Evolutionary conservation across 169 alveolate genomes (phyloP), one percentile per base, ranked within the genome.

Genomic region (Babesia caballi): DNA sequence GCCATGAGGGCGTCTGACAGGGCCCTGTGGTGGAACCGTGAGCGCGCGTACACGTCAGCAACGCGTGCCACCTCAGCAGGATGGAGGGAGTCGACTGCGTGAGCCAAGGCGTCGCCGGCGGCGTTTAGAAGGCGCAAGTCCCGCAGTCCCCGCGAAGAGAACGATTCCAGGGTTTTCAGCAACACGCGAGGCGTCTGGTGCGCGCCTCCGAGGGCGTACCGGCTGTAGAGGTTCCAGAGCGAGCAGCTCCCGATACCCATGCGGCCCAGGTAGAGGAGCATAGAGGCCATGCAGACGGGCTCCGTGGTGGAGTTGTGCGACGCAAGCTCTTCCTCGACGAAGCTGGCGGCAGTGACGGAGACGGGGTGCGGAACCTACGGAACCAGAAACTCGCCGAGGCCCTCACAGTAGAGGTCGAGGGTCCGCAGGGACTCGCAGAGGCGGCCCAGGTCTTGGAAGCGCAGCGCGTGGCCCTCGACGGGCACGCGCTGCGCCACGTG

Each of bases 351-450:
- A 19, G 19, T 60, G 38, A 8, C 21, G 32, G 9, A 33, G 9
- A 11, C 15, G 33, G 4, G 5, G n/a, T 4, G 4, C 2, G 30
- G 33, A 23, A 63, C 75, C 21, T 61, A 72, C 83, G 66, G 12
- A 17, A 54, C 23, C 8, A 77, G 25, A 23, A 77, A 57, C 30
- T 23, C 33, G 14, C 82, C 85, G n/a, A 77, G 33, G 35, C 50
- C 81, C 40, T 67, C 50, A 52, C 76, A 40, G 56, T 77, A 77
- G 21, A 77, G 56, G 21, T 77, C 71, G 5, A 67, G 57, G n/a
- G 36, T 14, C 4, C 61, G 49, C 3, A 77, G 40, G 4, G 85
- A 42, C 51, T 68, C 82, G 49, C 85, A 58, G 21, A 74, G 35
- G 12, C 54, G 17, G 15, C 57, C 72, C 44, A 36, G 25, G 12